Evolutionary conservation across 108 stramenopile species (phyloP), one percentile per base, ranked within the genome.

Genomic region (Fragilariopsis cylindrus): DNA sequence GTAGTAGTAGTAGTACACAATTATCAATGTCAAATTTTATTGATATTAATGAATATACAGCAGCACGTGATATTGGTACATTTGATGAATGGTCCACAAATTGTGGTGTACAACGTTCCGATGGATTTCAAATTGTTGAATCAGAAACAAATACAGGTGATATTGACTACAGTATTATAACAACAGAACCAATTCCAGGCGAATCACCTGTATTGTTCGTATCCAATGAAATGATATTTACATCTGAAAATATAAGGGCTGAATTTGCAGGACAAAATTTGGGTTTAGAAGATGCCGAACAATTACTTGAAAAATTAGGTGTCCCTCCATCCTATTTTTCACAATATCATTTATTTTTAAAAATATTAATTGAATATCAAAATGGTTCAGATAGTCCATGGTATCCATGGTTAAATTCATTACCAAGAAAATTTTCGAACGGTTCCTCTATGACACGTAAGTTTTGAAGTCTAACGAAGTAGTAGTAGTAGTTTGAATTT

Each of bases 361-460:
- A 84, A 56, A 19, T 88, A 2, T 68, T 88, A 15, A 66, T 78
- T 13, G 88, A 88, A 72, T 88, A 78, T 58, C 85, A 88, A 48
- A 55, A 46, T 11, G 82, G 79, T 7, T 75, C 76, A 9, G 71
- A 79, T 58, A 84, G 82, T 16, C 76, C 82, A 8, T 89, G 75
- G 64, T 68, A 65, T 50, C 84, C 88, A 41, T 89, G 75, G 67
- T 54, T 89, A 48, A 82, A 85, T 58, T 50, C 72, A 2, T 15
- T 89, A 54, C 88, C 88, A 19, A 74, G 88, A 42, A 62, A 72
- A 52, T 89, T 74, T 64, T 80, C 65, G 48, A 86, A 68, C 30
- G 77, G 81, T 43, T 82, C 73, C 21, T 77, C 76, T 55, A 83
- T 88, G 85, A 63, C 62, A 44, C 49, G 82, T 70, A 43, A 21